Percentiles rank a stretch among this genome's conserved stretches.
These are phyloP conservation scores for Phtheirospermum japonicum DNA, from an alignment of 257 asterid genomes.

Conservation along the genomic window DNA sequence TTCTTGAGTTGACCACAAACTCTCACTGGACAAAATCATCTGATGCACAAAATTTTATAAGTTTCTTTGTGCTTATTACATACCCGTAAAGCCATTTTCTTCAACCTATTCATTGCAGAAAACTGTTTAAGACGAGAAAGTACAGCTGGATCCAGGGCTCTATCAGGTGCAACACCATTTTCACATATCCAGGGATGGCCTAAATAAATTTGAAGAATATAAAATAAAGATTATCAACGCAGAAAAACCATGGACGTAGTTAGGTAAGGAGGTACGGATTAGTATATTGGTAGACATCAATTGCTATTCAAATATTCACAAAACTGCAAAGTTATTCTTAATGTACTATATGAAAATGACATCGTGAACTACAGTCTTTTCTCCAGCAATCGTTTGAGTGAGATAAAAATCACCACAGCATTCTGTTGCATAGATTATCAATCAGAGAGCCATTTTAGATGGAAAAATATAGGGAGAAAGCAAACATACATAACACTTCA, in stretches of 20 bases:
- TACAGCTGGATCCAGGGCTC: conserved; percentile 85
- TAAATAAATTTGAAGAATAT: conserved; percentile 23
- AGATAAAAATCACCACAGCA: neutral
- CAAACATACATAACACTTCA: conserved; percentile 74
- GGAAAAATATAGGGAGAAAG: neutral
- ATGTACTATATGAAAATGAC: neutral
- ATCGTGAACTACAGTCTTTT: too few relatives aligned
- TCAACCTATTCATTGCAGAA: conserved; percentile 85
- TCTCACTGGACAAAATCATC: neutral
- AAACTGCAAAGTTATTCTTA: neutral
- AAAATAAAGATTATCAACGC: neutral
- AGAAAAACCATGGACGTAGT: neutral
- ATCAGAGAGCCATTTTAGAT: neutral
- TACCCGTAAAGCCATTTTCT: conserved; percentile 36
- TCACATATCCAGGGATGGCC: conserved; percentile 89
- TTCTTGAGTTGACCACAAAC: neutral
- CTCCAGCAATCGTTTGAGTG: neutral
- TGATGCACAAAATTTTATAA: neutral
- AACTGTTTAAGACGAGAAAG: conserved; percentile 85
- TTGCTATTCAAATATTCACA: neutral
- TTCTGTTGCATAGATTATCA: conserved; percentile 7
- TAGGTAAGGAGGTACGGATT: neutral
- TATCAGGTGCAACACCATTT: conserved; percentile 70
- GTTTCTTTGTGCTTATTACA: conserved; percentile 9
- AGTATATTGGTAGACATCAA: neutral